These are phyloP conservation scores for Puccinia horiana DNA, from an alignment of 1,284 basidiomycete species.

Conservation along the genomic window DNA sequence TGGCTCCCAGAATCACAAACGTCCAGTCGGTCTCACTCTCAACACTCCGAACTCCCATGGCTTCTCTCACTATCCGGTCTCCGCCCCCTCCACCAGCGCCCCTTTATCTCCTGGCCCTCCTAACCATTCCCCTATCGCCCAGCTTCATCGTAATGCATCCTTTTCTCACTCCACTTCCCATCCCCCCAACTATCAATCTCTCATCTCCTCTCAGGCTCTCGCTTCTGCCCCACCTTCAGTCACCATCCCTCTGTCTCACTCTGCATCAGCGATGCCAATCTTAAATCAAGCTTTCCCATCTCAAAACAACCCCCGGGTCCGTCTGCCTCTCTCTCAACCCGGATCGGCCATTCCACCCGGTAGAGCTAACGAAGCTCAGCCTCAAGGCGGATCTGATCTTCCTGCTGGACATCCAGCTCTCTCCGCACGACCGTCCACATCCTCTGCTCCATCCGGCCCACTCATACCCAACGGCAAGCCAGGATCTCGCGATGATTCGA, in stretches of 20 bases:
- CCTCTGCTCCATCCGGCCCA: background rate
- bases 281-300: slow-evolving; percentile 8
- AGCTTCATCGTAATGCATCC: slow-evolving; percentile 22
- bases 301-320: background rate
- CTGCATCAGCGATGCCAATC: slow-evolving; percentile 10
- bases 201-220: slow-evolving; percentile 3
- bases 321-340: background rate
- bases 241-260: slow-evolving; percentile 23
- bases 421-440: background rate
- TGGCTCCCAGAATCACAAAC: slow-evolving; percentile 17
- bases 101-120: slow-evolving; percentile 34
- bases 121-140: slow-evolving; percentile 23
- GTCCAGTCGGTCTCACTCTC: slow-evolving; percentile 27
- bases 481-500: slow-evolving; percentile 18
- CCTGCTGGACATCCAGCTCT: background rate
- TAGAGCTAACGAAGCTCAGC: background rate
- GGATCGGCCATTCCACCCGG: background rate
- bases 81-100: slow-evolving; percentile 24
- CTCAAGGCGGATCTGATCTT: background rate
- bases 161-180: slow-evolving; percentile 1
- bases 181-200: slow-evolving; percentile 20
- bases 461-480: slow-evolving; percentile 20
- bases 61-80: slow-evolving; percentile 21
- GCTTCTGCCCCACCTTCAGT: slow-evolving; percentile 12
- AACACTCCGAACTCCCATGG: slow-evolving; percentile 2